Conservation (phyloP, 805 yeast species). For the Saccharomycopsis sp. region DNA sequence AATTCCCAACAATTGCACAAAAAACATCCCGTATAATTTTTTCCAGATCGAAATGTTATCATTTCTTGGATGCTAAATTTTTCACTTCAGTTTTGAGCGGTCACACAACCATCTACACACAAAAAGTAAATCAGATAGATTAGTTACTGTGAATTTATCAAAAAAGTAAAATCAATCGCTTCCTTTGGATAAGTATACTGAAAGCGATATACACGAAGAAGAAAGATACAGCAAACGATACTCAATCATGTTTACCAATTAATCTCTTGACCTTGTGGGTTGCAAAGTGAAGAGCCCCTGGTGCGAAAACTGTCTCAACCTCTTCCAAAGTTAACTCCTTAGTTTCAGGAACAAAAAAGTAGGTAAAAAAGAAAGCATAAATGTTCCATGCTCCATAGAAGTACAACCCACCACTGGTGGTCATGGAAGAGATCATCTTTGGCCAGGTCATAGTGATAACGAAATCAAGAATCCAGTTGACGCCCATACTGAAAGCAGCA, state of each 20-base stretch:
- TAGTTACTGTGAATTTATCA: too few relatives aligned
- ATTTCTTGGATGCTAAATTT: too few relatives aligned
- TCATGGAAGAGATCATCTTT: slow-evolving; percentile 37
- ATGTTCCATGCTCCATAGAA: slow-evolving; percentile 49
- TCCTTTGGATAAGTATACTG: too few relatives aligned
- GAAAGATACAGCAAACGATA: neutral
- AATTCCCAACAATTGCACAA: too few relatives aligned
- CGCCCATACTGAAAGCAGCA: slow-evolving; percentile 44
- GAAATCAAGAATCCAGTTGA: slow-evolving; percentile 36
- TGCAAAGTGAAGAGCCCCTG: slow-evolving; percentile 22
- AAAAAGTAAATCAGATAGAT: too few relatives aligned
- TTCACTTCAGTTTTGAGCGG: too few relatives aligned
- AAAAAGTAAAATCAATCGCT: too few relatives aligned
- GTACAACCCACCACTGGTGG: slow-evolving; percentile 43
- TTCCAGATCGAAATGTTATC: too few relatives aligned
- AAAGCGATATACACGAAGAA: neutral
- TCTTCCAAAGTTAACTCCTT: slow-evolving; percentile 69
- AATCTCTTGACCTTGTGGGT: slow-evolving; percentile 11
- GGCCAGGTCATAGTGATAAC: slow-evolving; percentile 56
- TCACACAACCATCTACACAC: too few relatives aligned
- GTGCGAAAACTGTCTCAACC: slow-evolving; percentile 59
- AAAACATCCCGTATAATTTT: too few relatives aligned
- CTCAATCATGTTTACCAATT: neutral
- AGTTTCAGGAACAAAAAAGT: slow-evolving; percentile 51
- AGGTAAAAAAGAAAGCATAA: slow-evolving; percentile 41